Evolutionary conservation across 2,329 filamentous ascomycete species (phyloP).

Genomic region (Fusarium sublunatum): DNA sequence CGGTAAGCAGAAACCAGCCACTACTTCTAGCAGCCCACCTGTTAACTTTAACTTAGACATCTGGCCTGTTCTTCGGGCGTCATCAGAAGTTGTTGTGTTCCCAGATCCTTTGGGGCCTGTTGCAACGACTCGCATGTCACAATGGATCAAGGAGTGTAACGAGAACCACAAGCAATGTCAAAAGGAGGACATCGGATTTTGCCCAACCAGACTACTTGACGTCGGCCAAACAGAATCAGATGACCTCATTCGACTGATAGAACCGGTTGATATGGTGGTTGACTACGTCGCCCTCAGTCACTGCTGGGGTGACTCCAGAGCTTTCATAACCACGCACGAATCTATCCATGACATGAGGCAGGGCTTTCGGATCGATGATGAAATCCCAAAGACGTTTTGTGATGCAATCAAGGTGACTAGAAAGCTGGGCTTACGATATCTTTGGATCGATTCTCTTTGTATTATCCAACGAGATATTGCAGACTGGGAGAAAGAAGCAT

Average conservation of each 20-base stretch:
- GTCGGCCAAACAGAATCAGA: neutral
- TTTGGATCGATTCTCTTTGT: slow-evolving; percentile 6
- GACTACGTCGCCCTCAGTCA: neutral
- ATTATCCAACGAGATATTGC: neutral
- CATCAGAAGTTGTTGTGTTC: neutral
- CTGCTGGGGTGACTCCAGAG: neutral
- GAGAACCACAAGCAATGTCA: neutral
- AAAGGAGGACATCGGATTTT: neutral
- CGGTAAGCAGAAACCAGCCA: neutral
- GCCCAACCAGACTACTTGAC: neutral
- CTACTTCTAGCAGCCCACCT: neutral
- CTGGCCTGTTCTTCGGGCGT: neutral
- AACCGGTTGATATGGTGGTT: neutral
- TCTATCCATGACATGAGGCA: neutral
- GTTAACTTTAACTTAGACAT: neutral
- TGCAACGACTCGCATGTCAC: neutral
- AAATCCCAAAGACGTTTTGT: neutral
- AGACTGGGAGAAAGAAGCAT: neutral
- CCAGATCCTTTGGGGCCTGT: neutral
- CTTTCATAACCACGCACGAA: neutral
- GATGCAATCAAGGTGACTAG: neutral
- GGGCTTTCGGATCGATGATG: neutral
- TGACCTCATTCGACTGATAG: neutral
- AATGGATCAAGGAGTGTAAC: neutral
- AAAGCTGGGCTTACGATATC: neutral